Evolutionary conservation across 2,329 filamentous ascomycete genomes (phyloP), one percentile per base, ranked within the genome.

Genomic region (Aspergillus oerlinghausenensis): DNA sequence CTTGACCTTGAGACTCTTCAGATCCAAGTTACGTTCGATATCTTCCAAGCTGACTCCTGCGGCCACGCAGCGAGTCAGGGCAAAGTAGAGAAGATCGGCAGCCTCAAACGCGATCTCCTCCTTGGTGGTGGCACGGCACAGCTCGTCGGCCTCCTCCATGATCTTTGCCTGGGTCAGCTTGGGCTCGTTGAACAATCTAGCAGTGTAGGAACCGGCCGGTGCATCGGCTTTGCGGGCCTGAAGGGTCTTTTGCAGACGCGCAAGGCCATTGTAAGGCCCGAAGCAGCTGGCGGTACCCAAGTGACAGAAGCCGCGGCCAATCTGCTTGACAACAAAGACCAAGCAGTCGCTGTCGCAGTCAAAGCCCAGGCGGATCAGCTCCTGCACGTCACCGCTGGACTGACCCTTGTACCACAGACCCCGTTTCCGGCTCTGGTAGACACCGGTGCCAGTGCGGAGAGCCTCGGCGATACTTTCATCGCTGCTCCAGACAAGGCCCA

Each of bases 391-490:
- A 14, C 94, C 94, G 54, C 93, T 97, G 8, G 89, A 94, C 52
- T 92, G 90, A 5, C 94, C 94, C 79, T 99, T 99, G 75, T 96
- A 88, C 94, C 94, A 99, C 28, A 99, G 77, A 0, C 94, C 94
- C 48, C 94, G 85, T 80, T 97, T 97, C 52, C 94, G 84, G 78
- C 93, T 97, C 76, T 97, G 92, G 73, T 99, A 99, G 40, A 97
- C 93, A 32, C 94, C 92, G 11, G 83, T 81, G 21, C 87, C 87
- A 7, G 91, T 96, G 67, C 84, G 85, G 59, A 99, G 72, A 40
- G 93, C 93, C 77, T 96, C 93, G 8, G 86, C 81, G 35, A 99
- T 86, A 71, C 93, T 97, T 73, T 95, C 90, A 61, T 89, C 85
- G 69, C 90, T 97, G 75, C 92, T 96, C 80, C 97, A 99, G 19